Evolutionary conservation across 148 eudicot genomes (phyloP).

Genomic region (Heliosperma pusillum): DNA sequence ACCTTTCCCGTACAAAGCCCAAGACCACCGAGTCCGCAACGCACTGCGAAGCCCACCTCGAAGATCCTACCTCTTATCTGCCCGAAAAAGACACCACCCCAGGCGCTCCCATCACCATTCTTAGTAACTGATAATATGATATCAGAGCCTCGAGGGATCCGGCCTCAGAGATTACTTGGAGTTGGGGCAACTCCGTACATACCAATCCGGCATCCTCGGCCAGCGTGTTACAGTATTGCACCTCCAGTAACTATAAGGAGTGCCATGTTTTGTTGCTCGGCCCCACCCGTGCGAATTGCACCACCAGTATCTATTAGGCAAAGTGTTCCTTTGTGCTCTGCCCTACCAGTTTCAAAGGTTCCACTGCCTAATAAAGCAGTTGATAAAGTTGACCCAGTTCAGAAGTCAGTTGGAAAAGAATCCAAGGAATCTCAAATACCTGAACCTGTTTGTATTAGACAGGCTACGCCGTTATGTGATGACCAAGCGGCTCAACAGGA

Average conservation of each 20-base stretch:
- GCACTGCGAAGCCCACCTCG: conserved; percentile 42
- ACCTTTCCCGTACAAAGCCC: conserved; percentile 42
- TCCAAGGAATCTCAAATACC: not conserved
- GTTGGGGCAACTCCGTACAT: conserved; percentile 59
- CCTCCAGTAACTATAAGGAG: conserved; percentile 63
- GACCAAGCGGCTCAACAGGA: not conserved
- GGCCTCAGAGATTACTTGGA: conserved; percentile 40
- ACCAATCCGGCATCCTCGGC: conserved; percentile 50
- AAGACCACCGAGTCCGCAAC: conserved; percentile 63
- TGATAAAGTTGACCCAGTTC: conserved; percentile 14
- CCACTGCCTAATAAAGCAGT: conserved; percentile 10
- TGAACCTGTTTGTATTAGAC: not conserved
- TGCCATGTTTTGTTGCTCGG: conserved; percentile 58
- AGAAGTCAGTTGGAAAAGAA: conserved; percentile 5
- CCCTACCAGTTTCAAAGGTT: conserved; percentile 17
- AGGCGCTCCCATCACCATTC: conserved; percentile 32
- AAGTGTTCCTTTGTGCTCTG: conserved; percentile 29
- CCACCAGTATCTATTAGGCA: conserved; percentile 35
- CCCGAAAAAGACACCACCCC: conserved; percentile 43
- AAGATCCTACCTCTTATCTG: conserved; percentile 66
- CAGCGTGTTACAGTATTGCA: conserved; percentile 54
- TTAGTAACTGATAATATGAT: conserved; percentile 26
- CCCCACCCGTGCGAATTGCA: conserved; percentile 32
- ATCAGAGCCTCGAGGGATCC: conserved; percentile 29
- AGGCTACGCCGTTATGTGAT: not conserved